Base-by-base conservation (phyloP, 257 asterid genomes). In the Orobanche coerulescens region DNA sequence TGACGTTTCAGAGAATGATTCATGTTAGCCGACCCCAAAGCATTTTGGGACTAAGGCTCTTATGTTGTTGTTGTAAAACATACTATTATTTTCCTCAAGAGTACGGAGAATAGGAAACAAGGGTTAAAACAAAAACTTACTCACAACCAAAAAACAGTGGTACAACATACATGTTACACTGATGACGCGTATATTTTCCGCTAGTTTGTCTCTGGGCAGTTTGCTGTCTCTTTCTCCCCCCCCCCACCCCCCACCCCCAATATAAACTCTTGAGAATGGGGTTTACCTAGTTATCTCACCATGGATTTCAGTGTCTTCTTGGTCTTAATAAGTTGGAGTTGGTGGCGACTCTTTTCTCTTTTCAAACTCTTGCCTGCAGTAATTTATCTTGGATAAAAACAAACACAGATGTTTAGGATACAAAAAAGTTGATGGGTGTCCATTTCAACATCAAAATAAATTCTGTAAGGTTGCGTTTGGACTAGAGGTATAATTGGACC, bases 291-390 rank as follows among this genome's bases (percentile, higher is more conserved):
- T 39, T 58, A 65, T 63, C 79, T 46, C 13, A 52, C 6, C 25
- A 42, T 58, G 54, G 24, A 20, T 54, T 50, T 57, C 58, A 64
- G n/a, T n/a, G n/a, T n/a, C n/a, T n/a, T n/a, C 57, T 12, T 28
- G 25, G 39, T 25, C 66, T 52, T 65, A 55, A 39, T 40, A n/a
- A n/a, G 33, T 65, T 61, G 54, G 22, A 18, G 37, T 46, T 20
- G 33, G 23, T 13, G 31, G 26, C 9, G 54, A 49, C 58, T 63
- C 77, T 58, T 53, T 49, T 12, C 56, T 49, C 52, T 19, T 18
- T 46, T 40, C 37, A 22, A 33, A 34, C 50, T 39, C 37, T 62
- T 1, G 43, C 26, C 72, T 67, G 61, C 44, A 47, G 26, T 2
- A 18, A 24, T 13, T 12, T n/a, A 53, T 12, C 10, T 53, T 6